Base-by-base conservation (phyloP, 1,284 basidiomycete species). In the Tranzscheliella williamsii region DNA sequence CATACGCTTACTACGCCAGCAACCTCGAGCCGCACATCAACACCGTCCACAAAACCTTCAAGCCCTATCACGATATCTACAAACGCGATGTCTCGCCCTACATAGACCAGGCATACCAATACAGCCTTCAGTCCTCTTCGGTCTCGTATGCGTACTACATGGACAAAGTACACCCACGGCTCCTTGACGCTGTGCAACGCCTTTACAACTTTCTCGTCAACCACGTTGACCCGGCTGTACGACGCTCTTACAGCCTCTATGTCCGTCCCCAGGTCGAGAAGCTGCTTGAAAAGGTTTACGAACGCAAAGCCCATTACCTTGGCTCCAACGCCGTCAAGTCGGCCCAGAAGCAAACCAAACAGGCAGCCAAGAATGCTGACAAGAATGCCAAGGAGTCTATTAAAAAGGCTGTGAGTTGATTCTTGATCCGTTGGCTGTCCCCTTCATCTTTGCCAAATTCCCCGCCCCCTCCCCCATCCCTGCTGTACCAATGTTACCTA, bases 81-180 rank as follows among this genome's bases (percentile, higher is more conserved):
- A 35, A 56, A n/a, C 66, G 72, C 37, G 75, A 76, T 27, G 57
- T 76, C n/a, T 60, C 63, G 27, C 73, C 75, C n/a, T 66, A 75
- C 34, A 49, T 75, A 12, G 36, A 56, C 22, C 42, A 51, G 31
- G 72, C 64, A 4, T 60, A 61, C 24, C 47, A 42, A 24, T 57
- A 67, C 42, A 54, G 66, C 42, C 27, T 63, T 8, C 51, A 57
- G 8, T 56, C 61, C 8, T 51, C 49, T 21, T 46, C 60, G 9
- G 42, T 48, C 24, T 52, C 68, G 30, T 66, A 65, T n/a, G 29
- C 52, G 11, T 62, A 62, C 33, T 76, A 74, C 48, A 58, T 63
- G 41, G 48, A 68, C 50, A 67, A 65, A 52, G 48, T 72, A 21
- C 73, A 76, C 31, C 73, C 73, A 1, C 61, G 33, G 20, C 33